Base-by-base conservation (phyloP, 78 protist genomes). In the Trichosphaerium sp. region DNA sequence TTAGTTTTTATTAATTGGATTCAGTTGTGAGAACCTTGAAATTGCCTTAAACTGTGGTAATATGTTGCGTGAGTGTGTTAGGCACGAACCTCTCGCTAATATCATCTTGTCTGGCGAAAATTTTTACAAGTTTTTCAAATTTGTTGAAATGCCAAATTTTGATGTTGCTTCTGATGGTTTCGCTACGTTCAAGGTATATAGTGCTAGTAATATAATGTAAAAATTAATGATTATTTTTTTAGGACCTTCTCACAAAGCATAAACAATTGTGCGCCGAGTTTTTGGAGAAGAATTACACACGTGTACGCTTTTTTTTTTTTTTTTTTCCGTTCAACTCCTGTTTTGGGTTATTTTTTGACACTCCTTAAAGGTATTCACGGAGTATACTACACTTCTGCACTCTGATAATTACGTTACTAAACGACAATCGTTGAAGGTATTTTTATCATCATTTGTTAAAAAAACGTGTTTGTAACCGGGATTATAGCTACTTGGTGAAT, bases 101-200 rank as follows among this genome's bases (percentile, higher is more conserved):
- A 34, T 26, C 12, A 0, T 89, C 29, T 49, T 89, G 7, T 42
- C 58, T 35, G 34, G 76, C 4, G 75, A 57, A 39, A 38, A 61
- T 31, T 73, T 90, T 12, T 86, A 71, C 66, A 54, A 58, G 26
- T 71, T 85, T 38, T 87, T 91, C 75, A 28, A 59, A 2, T 78
- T 65, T 73, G 84, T 86, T 10, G 87, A 89, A 42, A 39, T 67
- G 38, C n/a, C 80, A 38, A 68, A 83, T 21, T 94, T 94, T 39
- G 98, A 94, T 41, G 82, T 92, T 0, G 90, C 95, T 11, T 83
- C 92, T 18, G 98, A 94, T 32, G 92, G 95, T 6, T 92, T 92
- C 62, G 68, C 93, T 43, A 83, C 98, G 8, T 75, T 92, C 74
- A 79, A 81, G 56, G 70, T 35, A 3, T 6, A 4, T 43, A 1